These are phyloP conservation scores for Fusarium napiforme DNA, from an alignment of 2,329 filamentous ascomycete species.

Conservation along the genomic window DNA sequence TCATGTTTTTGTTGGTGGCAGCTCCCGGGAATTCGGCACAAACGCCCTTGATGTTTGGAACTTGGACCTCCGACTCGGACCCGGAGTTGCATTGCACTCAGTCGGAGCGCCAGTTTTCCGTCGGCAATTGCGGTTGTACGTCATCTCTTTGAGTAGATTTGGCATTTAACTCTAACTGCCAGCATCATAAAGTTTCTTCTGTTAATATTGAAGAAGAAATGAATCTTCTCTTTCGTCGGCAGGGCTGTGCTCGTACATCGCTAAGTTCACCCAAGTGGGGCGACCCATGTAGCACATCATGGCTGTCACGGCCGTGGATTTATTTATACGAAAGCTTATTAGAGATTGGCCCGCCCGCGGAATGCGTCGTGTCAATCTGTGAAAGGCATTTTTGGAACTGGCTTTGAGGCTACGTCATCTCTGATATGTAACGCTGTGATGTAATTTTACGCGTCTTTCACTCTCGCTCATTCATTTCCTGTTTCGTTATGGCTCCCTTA, in stretches of 20 bases:
- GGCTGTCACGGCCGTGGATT: not conserved
- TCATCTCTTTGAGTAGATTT: not conserved
- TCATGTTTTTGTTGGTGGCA: not conserved
- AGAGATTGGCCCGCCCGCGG: not conserved
- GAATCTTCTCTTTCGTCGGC: not conserved
- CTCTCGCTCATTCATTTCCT: not conserved
- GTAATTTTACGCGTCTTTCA: not conserved
- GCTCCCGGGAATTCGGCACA: not conserved
- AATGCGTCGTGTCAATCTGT: not conserved
- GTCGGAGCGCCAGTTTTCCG: not conserved
- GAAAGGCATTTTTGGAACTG: not conserved
- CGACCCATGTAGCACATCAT: slow-evolving; percentile 1
- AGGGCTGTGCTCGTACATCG: not conserved
- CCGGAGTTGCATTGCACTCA: not conserved
- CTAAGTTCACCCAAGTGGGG: not conserved
- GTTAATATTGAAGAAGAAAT: not conserved
- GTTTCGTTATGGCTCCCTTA: not conserved
- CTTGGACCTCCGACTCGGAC: not conserved
- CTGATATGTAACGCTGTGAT: not conserved
- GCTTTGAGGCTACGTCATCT: not conserved
- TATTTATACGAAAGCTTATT: not conserved
- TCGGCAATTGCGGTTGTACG: not conserved
- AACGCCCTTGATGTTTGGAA: not conserved
- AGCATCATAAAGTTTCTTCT: not conserved
- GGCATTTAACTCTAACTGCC: not conserved